Evolutionary conservation across 2,329 filamentous ascomycete genomes (phyloP).

Genomic region (Bipolaris oryzae): DNA sequence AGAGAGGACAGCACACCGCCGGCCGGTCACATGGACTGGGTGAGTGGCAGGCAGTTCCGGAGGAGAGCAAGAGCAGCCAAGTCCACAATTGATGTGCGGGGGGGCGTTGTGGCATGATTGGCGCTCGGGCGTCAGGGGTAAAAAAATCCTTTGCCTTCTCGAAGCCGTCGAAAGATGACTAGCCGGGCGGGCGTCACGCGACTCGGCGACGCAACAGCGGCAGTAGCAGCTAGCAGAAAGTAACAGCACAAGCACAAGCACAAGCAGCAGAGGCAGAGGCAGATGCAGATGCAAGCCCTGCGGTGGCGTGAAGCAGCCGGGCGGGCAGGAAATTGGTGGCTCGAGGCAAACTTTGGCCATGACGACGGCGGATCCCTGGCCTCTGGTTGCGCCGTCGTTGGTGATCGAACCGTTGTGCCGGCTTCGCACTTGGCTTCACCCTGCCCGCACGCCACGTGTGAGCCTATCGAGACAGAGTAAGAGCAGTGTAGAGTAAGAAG

Average conservation of each 20-base stretch:
- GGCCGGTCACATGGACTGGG: slow-evolving; percentile 37
- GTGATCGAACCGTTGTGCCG: slow-evolving; percentile 34
- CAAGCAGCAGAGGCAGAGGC: no score
- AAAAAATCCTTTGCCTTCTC: slow-evolving; percentile 32
- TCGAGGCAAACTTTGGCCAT: neutral
- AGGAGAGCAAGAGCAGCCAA: slow-evolving; percentile 13
- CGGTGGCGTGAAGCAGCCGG: slow-evolving; percentile 19
- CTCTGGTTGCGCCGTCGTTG: slow-evolving; percentile 25
- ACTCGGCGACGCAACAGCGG: slow-evolving; percentile 15
- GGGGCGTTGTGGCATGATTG: slow-evolving; percentile 30
- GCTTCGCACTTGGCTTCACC: slow-evolving; percentile 37
- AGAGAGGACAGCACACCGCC: slow-evolving; percentile 39
- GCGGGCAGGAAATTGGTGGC: slow-evolving; percentile 14
- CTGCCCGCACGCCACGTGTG: slow-evolving; percentile 36
- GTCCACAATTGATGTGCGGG: slow-evolving; percentile 27
- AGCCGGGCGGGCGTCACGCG: slow-evolving; percentile 32
- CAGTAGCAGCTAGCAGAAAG: no score
- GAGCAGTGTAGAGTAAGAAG: no score
- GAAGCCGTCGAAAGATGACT: slow-evolving; percentile 27
- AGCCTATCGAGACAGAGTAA: no score
- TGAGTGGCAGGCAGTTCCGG: slow-evolving; percentile 3
- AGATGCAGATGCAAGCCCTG: no score
- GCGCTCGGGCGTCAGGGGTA: slow-evolving; percentile 32
- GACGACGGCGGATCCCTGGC: slow-evolving; percentile 23
- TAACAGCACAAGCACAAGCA: no score